Evolutionary conservation across 768 basidiomycete genomes (phyloP).

Genomic region (Serpula lacrymans): DNA sequence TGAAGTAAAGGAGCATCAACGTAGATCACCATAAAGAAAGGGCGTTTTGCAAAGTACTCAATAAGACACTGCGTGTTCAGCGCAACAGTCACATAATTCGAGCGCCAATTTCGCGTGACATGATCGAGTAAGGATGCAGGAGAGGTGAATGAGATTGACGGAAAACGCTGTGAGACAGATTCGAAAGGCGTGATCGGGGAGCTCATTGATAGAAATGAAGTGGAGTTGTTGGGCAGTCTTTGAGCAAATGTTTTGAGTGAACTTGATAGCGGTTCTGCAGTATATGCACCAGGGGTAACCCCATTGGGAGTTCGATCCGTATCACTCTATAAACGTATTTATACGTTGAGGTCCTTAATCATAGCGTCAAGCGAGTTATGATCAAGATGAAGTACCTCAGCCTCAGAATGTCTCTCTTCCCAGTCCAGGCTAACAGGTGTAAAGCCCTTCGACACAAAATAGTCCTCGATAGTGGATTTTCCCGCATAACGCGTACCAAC

Average conservation of each 20-base stretch:
- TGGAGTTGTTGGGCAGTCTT: slow-evolving; percentile 8
- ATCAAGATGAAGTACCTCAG: slow-evolving; percentile 16
- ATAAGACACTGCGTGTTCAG: slow-evolving; percentile 54
- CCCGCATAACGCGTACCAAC: slow-evolving; percentile 63
- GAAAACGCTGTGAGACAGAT: slow-evolving; percentile 18
- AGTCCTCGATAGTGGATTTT: slow-evolving; percentile 56
- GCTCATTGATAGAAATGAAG: slow-evolving; percentile 15
- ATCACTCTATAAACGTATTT: too few species aligned
- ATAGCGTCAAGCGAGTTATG: slow-evolving; percentile 10
- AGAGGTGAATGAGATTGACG: slow-evolving; percentile 36
- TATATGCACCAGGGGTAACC: too few species aligned
- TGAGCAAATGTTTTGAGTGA: too few species aligned
- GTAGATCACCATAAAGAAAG: slow-evolving; percentile 83
- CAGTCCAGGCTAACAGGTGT: slow-evolving; percentile 39
- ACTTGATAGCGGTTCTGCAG: too few species aligned
- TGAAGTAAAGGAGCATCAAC: slow-evolving; percentile 79
- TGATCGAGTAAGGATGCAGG: slow-evolving; percentile 59
- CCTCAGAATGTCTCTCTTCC: too few species aligned
- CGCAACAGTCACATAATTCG: slow-evolving; percentile 79
- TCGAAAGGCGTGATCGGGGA: slow-evolving; percentile 14
- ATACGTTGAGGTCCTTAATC: slow-evolving; percentile 1
- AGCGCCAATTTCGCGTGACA: slow-evolving; percentile 79
- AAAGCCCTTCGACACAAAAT: slow-evolving; percentile 60
- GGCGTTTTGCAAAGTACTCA: slow-evolving; percentile 73
- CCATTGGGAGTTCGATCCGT: too few species aligned